Conservation (phyloP, 2,329 filamentous ascomycete genomes). For the Scorias spongiosa region DNA sequence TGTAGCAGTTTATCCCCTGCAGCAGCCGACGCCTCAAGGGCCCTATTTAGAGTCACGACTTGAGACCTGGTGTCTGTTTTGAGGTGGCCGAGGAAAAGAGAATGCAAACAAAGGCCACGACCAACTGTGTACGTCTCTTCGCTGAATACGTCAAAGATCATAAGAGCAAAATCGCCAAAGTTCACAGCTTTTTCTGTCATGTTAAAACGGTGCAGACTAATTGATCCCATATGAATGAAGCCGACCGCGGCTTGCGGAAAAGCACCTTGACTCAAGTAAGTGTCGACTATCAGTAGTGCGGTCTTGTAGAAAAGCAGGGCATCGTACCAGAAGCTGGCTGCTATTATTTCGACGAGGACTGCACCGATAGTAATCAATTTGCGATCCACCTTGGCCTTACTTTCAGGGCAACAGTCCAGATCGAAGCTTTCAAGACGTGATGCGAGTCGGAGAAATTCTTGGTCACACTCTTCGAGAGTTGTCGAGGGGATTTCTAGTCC, state of each 20-base stretch:
- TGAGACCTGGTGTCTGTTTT: conserved; percentile 45
- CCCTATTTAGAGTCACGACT: conserved; percentile 46
- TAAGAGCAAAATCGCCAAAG: conserved; percentile 46
- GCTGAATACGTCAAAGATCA: conserved; percentile 47
- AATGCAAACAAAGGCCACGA: conserved; percentile 53
- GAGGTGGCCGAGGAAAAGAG: conserved; percentile 56
- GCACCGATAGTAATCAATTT: conserved; percentile 50
- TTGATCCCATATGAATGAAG: conserved; percentile 52
- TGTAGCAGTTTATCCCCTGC: conserved; percentile 58
- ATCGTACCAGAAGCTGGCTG: conserved; percentile 60
- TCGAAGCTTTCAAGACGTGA: conserved; percentile 9
- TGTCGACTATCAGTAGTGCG: conserved; percentile 49
- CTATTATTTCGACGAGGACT: conserved; percentile 54
- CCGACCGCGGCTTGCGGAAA: conserved; percentile 55
- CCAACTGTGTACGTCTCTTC: conserved; percentile 51
- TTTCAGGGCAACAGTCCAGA: conserved; percentile 5
- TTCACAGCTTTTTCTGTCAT: conserved; percentile 54
- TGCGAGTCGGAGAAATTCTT: conserved; percentile 43
- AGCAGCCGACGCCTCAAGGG: conserved; percentile 49
- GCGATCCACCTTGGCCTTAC: conserved; percentile 34
- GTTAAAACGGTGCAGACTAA: conserved; percentile 54
- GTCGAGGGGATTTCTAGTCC: conserved; percentile 50
- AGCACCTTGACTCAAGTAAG: conserved; percentile 47
- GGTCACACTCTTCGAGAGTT: conserved; percentile 64
- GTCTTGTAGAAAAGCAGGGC: conserved; percentile 58